Evolutionary conservation across 371 early-diverging fungal species (phyloP).

Genomic region (Nematocida minor): DNA sequence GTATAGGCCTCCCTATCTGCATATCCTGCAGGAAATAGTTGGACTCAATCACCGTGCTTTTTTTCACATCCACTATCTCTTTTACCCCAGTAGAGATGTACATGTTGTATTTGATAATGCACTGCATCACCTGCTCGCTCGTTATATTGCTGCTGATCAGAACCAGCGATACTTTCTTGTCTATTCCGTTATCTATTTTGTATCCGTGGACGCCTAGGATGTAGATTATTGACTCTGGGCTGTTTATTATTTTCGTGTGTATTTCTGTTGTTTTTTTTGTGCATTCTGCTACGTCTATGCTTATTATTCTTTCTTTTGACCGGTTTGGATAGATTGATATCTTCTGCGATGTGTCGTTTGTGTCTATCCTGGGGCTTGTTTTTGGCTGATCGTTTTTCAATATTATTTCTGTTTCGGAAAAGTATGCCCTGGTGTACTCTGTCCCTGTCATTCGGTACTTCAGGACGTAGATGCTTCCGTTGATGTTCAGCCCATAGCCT

Average conservation of each 20-base stretch:
- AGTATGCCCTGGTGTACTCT: neutral
- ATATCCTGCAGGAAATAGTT: slow-evolving; percentile 31
- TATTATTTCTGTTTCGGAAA: neutral
- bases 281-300: neutral
- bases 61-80: slow-evolving; percentile 6
- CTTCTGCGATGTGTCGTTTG: neutral
- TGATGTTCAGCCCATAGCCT: slow-evolving; percentile 21
- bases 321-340: too few relatives aligned
- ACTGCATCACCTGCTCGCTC: neutral
- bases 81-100: slow-evolving; percentile 30
- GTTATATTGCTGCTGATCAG: neutral
- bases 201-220: neutral
- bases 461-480: slow-evolving; percentile 4
- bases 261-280: slow-evolving; percentile 15
- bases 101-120: slow-evolving; percentile 32
- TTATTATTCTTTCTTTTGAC: neutral
- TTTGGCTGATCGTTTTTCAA: neutral
- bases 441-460: neutral
- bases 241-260: slow-evolving; percentile 24
- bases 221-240: neutral
- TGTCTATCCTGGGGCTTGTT: neutral
- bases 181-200: slow-evolving; percentile 29
- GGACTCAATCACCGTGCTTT: neutral
- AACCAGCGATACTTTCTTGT: slow-evolving; percentile 1
- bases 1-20: slow-evolving; percentile 14